Evolutionary conservation across 495 filamentous ascomycete species (phyloP).

Genomic region (Physcia stellaris): DNA sequence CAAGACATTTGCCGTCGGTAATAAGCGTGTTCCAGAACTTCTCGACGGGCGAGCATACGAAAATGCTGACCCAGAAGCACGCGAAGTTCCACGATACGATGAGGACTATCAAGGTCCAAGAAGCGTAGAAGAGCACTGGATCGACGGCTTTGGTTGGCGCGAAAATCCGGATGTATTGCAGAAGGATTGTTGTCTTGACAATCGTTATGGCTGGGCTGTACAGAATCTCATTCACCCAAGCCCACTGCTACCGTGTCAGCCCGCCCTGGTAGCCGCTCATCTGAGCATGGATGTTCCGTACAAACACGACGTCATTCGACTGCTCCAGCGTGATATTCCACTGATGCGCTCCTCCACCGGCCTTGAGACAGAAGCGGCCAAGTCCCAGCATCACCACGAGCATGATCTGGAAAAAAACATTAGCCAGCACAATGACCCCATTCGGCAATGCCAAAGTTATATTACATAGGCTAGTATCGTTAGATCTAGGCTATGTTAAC

Average conservation of each 20-base stretch:
- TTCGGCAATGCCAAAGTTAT: too few relatives aligned
- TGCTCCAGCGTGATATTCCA: not conserved
- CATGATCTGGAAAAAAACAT: not conserved
- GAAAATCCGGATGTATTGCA: constrained; percentile 24
- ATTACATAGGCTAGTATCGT: too few relatives aligned
- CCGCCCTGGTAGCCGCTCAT: not conserved
- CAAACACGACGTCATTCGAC: not conserved
- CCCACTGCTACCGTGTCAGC: constrained; percentile 6
- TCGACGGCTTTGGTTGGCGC: constrained; percentile 9
- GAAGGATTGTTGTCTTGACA: constrained; percentile 23
- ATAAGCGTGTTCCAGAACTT: constrained; percentile 3
- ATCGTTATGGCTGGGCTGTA: constrained; percentile 15
- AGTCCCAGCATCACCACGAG: not conserved
- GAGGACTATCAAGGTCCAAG: not conserved
- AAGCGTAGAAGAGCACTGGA: not conserved
- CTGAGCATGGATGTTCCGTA: not conserved
- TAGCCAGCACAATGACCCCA: not conserved
- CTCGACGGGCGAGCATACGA: not conserved
- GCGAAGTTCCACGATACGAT: not conserved
- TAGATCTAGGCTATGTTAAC: too few relatives aligned
- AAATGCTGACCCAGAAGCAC: not conserved
- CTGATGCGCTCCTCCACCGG: not conserved
- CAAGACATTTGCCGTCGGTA: constrained; percentile 1
- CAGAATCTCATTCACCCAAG: constrained; percentile 14
- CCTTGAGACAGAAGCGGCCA: not conserved